Percentiles rank a stretch among this genome's conserved stretches.
Evolutionary conservation across 2,329 filamentous ascomycete genomes (phyloP).

Genomic region (Dothiorella sarmentorum): DNA sequence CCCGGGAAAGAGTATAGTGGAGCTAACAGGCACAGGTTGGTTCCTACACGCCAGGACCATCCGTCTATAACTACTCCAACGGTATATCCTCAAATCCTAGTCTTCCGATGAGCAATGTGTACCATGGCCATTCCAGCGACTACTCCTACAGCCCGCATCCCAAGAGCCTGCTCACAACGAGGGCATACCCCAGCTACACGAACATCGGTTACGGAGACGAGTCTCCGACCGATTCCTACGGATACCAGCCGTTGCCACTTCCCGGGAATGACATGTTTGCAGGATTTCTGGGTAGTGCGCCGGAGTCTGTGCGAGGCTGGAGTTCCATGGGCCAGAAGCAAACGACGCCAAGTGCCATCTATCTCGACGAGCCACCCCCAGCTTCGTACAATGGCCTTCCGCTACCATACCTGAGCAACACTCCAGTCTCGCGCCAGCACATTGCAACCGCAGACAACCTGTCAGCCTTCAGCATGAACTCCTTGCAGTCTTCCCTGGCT

Average conservation of each 20-base stretch:
- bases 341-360: neutral
- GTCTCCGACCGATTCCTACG: constrained; percentile 7
- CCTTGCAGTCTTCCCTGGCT: constrained; percentile 7
- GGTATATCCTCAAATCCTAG: neutral
- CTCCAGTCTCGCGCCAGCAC: constrained; percentile 3
- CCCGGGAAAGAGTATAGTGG: neutral
- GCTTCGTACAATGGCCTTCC: constrained; percentile 5
- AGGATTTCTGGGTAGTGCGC: neutral
- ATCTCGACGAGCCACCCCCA: neutral
- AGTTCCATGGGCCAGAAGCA: constrained; percentile 7
- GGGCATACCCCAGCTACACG: neutral
- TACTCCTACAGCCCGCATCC: neutral
- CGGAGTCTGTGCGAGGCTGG: neutral
- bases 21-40: constrained; percentile 11
- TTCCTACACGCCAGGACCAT: neutral
- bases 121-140: neutral
- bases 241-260: constrained; percentile 8
- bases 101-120: neutral
- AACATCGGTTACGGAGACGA: constrained; percentile 6
- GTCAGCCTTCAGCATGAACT: constrained; percentile 18
- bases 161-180: neutral
- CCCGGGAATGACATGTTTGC: neutral
- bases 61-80: neutral
- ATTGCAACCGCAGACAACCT: constrained; percentile 8
- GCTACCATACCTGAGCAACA: constrained; percentile 10